These are phyloP conservation scores for Cercospora berteroae DNA, from an alignment of 2,329 filamentous ascomycete species.

Conservation along the genomic window DNA sequence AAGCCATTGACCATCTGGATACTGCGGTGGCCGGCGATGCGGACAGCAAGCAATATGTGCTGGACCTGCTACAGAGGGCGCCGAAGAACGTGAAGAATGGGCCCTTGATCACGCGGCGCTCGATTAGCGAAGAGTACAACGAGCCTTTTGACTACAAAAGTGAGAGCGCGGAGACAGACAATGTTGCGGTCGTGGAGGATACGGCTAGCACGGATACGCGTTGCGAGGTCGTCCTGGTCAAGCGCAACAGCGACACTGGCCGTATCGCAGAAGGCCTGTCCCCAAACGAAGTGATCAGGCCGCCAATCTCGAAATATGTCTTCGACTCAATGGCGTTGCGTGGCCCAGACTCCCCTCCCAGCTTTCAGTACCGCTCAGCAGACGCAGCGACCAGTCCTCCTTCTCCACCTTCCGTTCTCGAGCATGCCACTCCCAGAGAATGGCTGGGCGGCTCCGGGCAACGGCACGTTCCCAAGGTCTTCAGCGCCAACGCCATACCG, in stretches of 20 bases:
- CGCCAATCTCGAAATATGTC: neutral
- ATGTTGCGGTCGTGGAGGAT: neutral
- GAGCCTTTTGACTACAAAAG: neutral
- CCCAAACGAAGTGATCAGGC: neutral
- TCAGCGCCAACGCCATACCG: slow-evolving; percentile 56
- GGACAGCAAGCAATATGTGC: slow-evolving; percentile 31
- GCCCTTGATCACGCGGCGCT: neutral
- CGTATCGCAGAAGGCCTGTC: neutral
- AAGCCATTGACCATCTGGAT: slow-evolving; percentile 49
- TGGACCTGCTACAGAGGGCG: slow-evolving; percentile 29
- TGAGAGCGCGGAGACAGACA: neutral
- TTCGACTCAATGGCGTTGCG: neutral
- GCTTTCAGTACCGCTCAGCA: neutral
- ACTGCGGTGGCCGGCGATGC: slow-evolving; percentile 38
- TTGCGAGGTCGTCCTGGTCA: neutral
- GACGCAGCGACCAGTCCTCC: neutral
- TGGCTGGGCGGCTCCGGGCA: slow-evolving; percentile 45
- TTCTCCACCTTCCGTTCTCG: neutral
- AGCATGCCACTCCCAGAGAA: slow-evolving; percentile 30
- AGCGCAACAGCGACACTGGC: neutral
- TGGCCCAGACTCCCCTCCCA: neutral
- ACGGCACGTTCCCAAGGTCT: slow-evolving; percentile 60
- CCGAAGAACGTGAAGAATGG: slow-evolving; percentile 23
- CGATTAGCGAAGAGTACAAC: slow-evolving; percentile 6
- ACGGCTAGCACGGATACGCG: neutral